Conservation (phyloP, 179 eudicot species). For the Patellifolia procumbens region DNA sequence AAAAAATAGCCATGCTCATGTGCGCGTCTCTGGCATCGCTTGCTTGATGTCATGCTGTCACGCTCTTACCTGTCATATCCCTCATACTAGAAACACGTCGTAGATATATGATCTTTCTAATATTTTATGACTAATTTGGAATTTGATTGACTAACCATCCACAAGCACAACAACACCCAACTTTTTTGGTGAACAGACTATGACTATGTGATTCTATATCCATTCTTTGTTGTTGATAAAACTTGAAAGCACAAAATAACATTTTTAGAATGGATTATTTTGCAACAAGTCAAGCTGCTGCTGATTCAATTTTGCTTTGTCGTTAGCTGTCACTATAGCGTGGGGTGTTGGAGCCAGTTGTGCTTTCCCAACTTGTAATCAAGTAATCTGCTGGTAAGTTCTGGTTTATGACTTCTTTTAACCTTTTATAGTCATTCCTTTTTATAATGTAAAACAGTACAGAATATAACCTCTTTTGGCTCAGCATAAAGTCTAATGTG, state of each 20-base stretch:
- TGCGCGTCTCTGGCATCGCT: no score
- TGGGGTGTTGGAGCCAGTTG: constrained; percentile 27
- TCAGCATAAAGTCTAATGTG: constrained; percentile 22
- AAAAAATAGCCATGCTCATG: no score
- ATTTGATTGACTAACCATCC: neutral
- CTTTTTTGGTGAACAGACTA: neutral
- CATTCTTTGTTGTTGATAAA: constrained; percentile 7
- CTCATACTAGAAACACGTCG: neutral
- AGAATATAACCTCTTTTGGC: constrained; percentile 17
- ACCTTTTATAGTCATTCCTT: constrained; percentile 8
- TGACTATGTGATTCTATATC: neutral
- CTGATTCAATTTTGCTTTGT: constrained; percentile 23
- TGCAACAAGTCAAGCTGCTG: constrained; percentile 17
- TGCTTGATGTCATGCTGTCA: no score
- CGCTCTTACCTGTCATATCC: neutral
- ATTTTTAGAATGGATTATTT: neutral
- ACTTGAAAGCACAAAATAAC: neutral
- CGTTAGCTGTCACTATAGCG: constrained; percentile 23
- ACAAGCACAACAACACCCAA: neutral
- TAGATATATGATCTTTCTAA: neutral
- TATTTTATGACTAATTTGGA: neutral
- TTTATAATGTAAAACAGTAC: constrained; percentile 14
- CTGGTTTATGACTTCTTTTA: constrained; percentile 10
- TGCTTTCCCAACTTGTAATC: constrained; percentile 23
- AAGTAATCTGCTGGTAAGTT: constrained; percentile 2